A percentile compares a stretch with the other conserved stretches of the same genome.
phyloP scores from a whole-genome alignment of 176 grass and related monocot species.

The Aegilops sharonensis region DNA sequence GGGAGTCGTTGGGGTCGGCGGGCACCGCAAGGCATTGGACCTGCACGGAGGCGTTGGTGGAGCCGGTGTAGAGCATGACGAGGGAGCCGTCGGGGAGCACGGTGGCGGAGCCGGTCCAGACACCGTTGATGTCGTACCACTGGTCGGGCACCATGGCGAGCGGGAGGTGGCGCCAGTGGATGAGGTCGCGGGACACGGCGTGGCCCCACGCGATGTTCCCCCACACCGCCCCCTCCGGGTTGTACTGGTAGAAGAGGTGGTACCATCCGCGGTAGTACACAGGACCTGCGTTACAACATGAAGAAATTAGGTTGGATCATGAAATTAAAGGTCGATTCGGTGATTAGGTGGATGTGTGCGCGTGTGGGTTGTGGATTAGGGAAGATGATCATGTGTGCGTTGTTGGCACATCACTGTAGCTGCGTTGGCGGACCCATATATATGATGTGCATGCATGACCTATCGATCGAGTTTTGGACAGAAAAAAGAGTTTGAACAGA shows the following conservation, averaged over 20 bases:
- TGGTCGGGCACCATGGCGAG: conserved; percentile 77
- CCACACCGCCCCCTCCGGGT: conserved; percentile 68
- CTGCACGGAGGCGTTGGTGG: conserved; percentile 57
- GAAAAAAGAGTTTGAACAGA: no score
- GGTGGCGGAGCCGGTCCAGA: conserved; percentile 92
- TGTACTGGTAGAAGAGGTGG: conserved; percentile 94
- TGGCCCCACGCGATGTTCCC: conserved; percentile 92
- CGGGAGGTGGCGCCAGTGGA: conserved; percentile 79
- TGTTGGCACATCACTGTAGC: not conserved
- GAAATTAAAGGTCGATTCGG: not conserved
- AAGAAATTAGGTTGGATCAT: not conserved
- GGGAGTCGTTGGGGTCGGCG: conserved; percentile 55
- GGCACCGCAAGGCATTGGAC: conserved; percentile 80
- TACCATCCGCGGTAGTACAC: conserved; percentile 85
- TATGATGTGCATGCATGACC: not conserved
- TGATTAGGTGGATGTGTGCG: not conserved
- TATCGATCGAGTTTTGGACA: not conserved
- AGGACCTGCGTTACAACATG: conserved; percentile 27
- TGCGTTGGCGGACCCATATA: not conserved
- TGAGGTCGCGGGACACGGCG: conserved; percentile 58
- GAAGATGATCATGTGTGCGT: not conserved
- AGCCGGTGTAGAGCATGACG: conserved; percentile 79
- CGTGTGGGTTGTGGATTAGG: not conserved
- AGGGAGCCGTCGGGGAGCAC: conserved; percentile 53
- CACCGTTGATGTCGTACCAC: conserved; percentile 80